Base-by-base conservation (phyloP, 2,329 filamentous ascomycete species). In the Aureobasidium subglaciale region DNA sequence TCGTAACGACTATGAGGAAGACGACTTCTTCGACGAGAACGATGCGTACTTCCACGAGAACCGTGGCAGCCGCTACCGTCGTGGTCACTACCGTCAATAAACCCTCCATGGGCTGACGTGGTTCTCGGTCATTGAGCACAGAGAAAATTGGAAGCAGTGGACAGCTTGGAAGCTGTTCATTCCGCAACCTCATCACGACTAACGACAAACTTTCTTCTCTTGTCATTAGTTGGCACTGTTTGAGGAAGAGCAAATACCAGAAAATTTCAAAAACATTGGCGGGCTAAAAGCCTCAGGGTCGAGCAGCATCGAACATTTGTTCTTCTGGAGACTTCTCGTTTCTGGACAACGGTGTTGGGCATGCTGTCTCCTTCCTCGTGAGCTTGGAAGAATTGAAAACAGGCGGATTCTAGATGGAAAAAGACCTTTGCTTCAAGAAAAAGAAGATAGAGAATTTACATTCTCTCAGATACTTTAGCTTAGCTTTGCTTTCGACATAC, bases 11-110 rank as follows among this genome's bases (percentile, higher is more conserved):
- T 20, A 35, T 2, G 40, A 49, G 20, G 20, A 58, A 8, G 27
- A 48, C 18, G 30, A 59, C 34, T 29, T 35, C 46, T n/a, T 27
- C 42, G 42, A 56, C 10, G 30, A 56, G 22, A 30, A 52, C 1
- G 30, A 56, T 20, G 8, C 9, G n/a, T 30, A 4, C 35, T 40
- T 27, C 48, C n/a, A n/a, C n/a, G n/a, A n/a, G n/a, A n/a, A n/a
- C n/a, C 48, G 32, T 27, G 25, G 24, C 41, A 16, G 18, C 3
- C 30, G 30, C 43, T 5, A 15, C 20, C 35, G 22, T 18, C 10
- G n/a, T n/a, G n/a, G n/a, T 5, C 11, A 22, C 16, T 38, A 52
- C 25, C 35, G 48, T 40, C 41, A n/a, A 30, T 45, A 30, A 40
- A 22, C 6, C 16, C 25, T 45, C 30, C n/a, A 5, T 5, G 38